Evolutionary conservation across 2,329 filamentous ascomycete species (phyloP), one percentile per base, ranked within the genome.

Genomic region (Pochonia chlamydosporia): DNA sequence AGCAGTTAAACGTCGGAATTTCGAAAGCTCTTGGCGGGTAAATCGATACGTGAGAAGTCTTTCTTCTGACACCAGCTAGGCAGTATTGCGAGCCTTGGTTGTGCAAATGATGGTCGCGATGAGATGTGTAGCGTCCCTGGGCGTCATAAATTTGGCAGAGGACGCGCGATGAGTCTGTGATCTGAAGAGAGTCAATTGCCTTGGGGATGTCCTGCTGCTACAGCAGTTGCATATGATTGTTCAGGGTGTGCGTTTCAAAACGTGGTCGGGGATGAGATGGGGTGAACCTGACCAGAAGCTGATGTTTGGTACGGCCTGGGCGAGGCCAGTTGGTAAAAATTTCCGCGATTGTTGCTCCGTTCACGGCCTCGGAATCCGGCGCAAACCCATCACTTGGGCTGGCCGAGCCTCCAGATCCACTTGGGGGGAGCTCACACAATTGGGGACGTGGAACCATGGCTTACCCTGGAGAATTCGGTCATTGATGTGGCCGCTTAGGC

Each of bases 361-460:
- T 65, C 57, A 63, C 63, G 62, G 61, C 61, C 61, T 65, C 63
- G 63, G 54, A 64, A 61, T 61, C 63, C 53, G 59, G 62, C 45
- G 43, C 40, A 40, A 43, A 31, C 25, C 44, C 36, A 40, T n/a
- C 14, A 39, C 11, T 25, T 23, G 20, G 4, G 25, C 25, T 20
- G 5, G 37, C 21, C 21, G n/a, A n/a, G n/a, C n/a, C n/a, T n/a
- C n/a, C 33, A 36, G 33, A 7, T 16, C 33, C 33, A 36, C 33
- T 20, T n/a, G n/a, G n/a, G n/a, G n/a, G n/a, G n/a, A n/a, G n/a
- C n/a, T n/a, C n/a, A n/a, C n/a, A n/a, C n/a, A n/a, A n/a, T n/a
- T n/a, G 93, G 89, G 5, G 89, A 96, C 47, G 97, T 96, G n/a
- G 91, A 93, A 68, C 5, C 18, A 25, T 21, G n/a, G n/a, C n/a